These are phyloP conservation scores for Hsuehochloa calcarea DNA, from an alignment of 176 grass and related monocot species.

Conservation along the genomic window DNA sequence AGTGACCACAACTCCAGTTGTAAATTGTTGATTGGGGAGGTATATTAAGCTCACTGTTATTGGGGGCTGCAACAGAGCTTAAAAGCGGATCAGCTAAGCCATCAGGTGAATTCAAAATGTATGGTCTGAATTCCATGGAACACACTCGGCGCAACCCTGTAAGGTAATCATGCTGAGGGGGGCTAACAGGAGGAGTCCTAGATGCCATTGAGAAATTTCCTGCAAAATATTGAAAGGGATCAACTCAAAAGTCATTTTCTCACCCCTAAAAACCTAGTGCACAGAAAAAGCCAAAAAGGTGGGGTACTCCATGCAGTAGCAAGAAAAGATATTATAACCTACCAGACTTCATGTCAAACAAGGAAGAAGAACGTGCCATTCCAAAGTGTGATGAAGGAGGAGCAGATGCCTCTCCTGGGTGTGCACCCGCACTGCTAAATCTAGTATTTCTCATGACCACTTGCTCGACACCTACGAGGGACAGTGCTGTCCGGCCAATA, in stretches of 20 bases:
- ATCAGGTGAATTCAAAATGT: constrained; percentile 75
- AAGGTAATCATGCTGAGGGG: constrained; percentile 85
- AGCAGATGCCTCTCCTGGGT: constrained; percentile 60
- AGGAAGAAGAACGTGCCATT: constrained; percentile 90
- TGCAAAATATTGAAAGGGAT: constrained; percentile 38
- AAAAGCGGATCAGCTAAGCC: constrained; percentile 78
- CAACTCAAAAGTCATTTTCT: neutral
- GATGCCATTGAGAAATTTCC: constrained; percentile 72
- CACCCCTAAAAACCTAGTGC: neutral
- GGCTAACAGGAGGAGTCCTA: constrained; percentile 96
- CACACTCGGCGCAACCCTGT: constrained; percentile 84
- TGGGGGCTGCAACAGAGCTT: constrained; percentile 48
- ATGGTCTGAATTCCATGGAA: constrained; percentile 87
- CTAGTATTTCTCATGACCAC: constrained; percentile 76
- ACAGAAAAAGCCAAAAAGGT: neutral
- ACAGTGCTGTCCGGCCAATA: constrained; percentile 71
- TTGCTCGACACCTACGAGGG: constrained; percentile 77
- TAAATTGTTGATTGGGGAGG: constrained; percentile 81
- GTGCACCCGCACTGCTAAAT: constrained; percentile 59
- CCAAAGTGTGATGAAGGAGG: constrained; percentile 60
- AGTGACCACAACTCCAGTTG: constrained; percentile 99
- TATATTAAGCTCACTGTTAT: constrained; percentile 51
- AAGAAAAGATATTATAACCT: constrained; percentile 32
- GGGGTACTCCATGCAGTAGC: constrained; percentile 9
- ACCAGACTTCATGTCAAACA: constrained; percentile 98